These are phyloP conservation scores for Corylus heterophylla DNA, from an alignment of 306 rosid genomes.

Conservation along the genomic window DNA sequence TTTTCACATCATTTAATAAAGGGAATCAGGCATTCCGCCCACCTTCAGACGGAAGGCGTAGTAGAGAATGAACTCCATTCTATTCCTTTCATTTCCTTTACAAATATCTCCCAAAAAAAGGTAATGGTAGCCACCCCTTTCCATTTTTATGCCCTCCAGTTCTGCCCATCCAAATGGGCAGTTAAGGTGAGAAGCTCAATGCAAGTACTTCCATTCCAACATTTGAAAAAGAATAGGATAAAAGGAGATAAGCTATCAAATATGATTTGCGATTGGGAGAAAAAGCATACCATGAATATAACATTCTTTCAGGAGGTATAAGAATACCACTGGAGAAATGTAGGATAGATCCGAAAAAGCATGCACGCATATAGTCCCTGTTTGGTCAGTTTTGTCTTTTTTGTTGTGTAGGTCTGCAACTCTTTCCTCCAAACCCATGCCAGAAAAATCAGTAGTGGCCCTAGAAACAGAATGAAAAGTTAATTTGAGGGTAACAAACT, in stretches of 20 bases:
- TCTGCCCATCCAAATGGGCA: background rate
- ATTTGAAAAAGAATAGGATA: background rate
- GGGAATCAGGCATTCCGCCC: background rate
- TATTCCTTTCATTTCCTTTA: background rate
- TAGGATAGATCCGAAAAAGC: constrained; percentile 62
- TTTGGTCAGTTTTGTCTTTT: constrained; percentile 31
- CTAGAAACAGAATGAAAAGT: constrained; percentile 20
- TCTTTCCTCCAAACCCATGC: constrained; percentile 66
- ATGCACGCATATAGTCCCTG: constrained; percentile 56
- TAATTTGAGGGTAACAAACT: constrained; percentile 1
- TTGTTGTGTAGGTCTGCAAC: constrained; percentile 21
- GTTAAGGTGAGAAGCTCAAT: constrained; percentile 1
- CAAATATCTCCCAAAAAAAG: background rate
- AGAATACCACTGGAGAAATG: constrained; percentile 76
- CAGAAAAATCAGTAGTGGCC: constrained; percentile 9
- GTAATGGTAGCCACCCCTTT: background rate
- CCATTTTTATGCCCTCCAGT: background rate
- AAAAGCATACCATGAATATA: constrained; percentile 64
- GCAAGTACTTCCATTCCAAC: background rate
- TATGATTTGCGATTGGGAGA: constrained; percentile 8
- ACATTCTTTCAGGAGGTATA: constrained; percentile 80
- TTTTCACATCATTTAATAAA: background rate
- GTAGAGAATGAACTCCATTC: background rate
- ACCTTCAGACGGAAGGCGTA: background rate
- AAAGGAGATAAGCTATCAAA: background rate